Evolutionary conservation across 2,329 filamentous ascomycete genomes (phyloP).

Genomic region (Cladosporium austrohemisphaericum): DNA sequence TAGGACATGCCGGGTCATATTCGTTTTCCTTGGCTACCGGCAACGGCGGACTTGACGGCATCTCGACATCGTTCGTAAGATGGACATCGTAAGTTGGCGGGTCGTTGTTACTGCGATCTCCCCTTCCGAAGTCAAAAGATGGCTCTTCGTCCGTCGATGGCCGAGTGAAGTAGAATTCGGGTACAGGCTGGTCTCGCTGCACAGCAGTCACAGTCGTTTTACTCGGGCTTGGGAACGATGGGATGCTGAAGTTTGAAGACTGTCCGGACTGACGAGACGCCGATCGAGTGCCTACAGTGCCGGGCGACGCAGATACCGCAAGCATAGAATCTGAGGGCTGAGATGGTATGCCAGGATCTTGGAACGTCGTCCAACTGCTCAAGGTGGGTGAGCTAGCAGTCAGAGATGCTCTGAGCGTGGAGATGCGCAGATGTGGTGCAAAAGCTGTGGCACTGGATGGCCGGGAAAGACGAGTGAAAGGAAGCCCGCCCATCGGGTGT

Average conservation of each 20-base stretch:
- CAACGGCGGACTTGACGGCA: constrained; percentile 28
- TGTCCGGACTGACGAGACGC: constrained; percentile 2
- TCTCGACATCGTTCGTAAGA: constrained; percentile 1
- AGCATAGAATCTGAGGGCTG: constrained; percentile 5
- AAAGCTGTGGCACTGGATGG: constrained; percentile 31
- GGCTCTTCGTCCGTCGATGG: constrained; percentile 16
- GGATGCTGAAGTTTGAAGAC: constrained; percentile 14
- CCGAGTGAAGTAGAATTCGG: constrained; percentile 25
- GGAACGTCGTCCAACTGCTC: constrained; percentile 33
- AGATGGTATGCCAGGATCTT: constrained; percentile 18
- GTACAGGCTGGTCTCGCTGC: constrained; percentile 20
- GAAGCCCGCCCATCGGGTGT: not conserved
- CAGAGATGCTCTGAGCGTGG: constrained; percentile 36
- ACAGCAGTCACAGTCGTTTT: constrained; percentile 18
- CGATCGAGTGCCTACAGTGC: not conserved
- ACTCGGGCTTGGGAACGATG: constrained; percentile 29
- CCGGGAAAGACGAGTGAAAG: constrained; percentile 15
- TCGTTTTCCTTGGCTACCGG: constrained; percentile 21
- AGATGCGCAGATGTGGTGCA: constrained; percentile 35
- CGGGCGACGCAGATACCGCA: not conserved
- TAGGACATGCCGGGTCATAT: constrained; percentile 29
- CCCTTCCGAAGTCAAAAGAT: constrained; percentile 6
- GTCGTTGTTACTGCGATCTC: not conserved
- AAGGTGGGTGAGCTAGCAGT: constrained; percentile 39
- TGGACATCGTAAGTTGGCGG: not conserved